Percentiles rank a stretch among this genome's conserved stretches.
phyloP scores from a whole-genome alignment of 2,329 filamentous ascomycete genomes.

The Alternaria triticimaculans region DNA sequence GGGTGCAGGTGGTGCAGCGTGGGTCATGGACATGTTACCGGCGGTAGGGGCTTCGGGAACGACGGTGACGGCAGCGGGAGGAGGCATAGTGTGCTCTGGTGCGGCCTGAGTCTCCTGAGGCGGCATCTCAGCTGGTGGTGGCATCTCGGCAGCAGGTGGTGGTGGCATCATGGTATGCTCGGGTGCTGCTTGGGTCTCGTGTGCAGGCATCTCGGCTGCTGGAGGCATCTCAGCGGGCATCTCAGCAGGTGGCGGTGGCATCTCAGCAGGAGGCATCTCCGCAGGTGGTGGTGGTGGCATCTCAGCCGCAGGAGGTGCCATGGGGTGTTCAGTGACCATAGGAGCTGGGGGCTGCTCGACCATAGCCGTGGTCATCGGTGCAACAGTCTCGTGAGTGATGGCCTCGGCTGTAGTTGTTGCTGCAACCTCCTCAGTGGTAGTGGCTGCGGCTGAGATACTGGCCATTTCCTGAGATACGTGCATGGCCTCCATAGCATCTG shows the following conservation, averaged over 20 bases:
- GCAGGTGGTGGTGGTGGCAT: neutral
- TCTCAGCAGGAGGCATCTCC: neutral
- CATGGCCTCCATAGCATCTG: slow-evolving; percentile 20
- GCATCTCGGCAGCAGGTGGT: neutral
- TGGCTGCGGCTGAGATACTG: slow-evolving; percentile 10
- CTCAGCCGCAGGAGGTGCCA: neutral
- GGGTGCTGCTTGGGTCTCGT: neutral
- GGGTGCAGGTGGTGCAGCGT: slow-evolving; percentile 9
- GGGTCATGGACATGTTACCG: neutral
- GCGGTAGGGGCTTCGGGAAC: neutral
- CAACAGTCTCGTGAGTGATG: slow-evolving; percentile 9
- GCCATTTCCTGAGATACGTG: slow-evolving; percentile 16
- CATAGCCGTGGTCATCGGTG: neutral
- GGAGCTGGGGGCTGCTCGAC: neutral
- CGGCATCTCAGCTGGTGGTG: slow-evolving; percentile 1
- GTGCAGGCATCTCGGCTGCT: neutral
- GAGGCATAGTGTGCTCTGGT: slow-evolving; percentile 4
- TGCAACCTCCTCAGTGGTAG: slow-evolving; percentile 1
- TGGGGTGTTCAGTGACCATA: slow-evolving; percentile 1
- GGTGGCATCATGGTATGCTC: neutral
- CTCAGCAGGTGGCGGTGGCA: neutral
- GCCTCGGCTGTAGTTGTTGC: slow-evolving; percentile 7
- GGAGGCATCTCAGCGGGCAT: neutral
- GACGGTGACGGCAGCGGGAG: neutral
- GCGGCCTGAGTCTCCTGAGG: neutral